These are phyloP conservation scores for Peronosclerospora sorghi DNA, from an alignment of 352 stramenopile species.

Conservation along the genomic window DNA sequence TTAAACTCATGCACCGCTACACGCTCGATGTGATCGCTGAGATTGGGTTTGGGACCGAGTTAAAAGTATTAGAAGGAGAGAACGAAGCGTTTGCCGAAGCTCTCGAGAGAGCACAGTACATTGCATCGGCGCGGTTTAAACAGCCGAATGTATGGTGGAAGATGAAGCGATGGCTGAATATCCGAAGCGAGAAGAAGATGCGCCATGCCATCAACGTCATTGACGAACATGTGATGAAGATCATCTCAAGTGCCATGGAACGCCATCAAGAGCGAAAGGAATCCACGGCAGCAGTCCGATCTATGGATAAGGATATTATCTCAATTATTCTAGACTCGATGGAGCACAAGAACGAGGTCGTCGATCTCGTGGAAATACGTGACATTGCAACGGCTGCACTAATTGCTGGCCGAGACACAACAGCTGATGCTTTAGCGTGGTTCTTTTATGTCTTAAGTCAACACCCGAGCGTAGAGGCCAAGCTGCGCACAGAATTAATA, in stretches of 20 bases:
- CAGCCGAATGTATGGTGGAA: constrained; percentile 30
- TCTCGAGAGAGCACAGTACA: constrained; percentile 11
- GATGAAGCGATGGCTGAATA: constrained; percentile 18
- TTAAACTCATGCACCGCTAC: constrained; percentile 23
- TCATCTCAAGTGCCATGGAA: constrained; percentile 20
- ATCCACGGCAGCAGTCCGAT: neutral
- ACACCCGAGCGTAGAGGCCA: constrained; percentile 30
- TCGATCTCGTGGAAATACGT: constrained; percentile 33
- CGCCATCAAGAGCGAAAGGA: neutral
- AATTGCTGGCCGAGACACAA: constrained; percentile 63
- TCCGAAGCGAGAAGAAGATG: constrained; percentile 18
- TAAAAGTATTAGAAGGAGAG: constrained; percentile 22
- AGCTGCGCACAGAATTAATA: constrained; percentile 34
- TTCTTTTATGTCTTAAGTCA: constrained; percentile 44
- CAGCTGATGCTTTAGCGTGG: constrained; percentile 53
- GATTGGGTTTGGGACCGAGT: constrained; percentile 27
- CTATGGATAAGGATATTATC: constrained; percentile 17
- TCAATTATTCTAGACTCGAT: constrained; percentile 21
- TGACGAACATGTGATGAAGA: constrained; percentile 19
- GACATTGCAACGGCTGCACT: constrained; percentile 58
- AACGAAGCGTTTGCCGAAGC: constrained; percentile 22
- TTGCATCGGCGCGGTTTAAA: neutral
- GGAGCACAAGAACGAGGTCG: constrained; percentile 11
- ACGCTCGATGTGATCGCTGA: constrained; percentile 33
- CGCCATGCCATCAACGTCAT: constrained; percentile 17